phyloP scores from a whole-genome alignment of 2,329 filamentous ascomycete species.

The Chlorencoelia australis region DNA sequence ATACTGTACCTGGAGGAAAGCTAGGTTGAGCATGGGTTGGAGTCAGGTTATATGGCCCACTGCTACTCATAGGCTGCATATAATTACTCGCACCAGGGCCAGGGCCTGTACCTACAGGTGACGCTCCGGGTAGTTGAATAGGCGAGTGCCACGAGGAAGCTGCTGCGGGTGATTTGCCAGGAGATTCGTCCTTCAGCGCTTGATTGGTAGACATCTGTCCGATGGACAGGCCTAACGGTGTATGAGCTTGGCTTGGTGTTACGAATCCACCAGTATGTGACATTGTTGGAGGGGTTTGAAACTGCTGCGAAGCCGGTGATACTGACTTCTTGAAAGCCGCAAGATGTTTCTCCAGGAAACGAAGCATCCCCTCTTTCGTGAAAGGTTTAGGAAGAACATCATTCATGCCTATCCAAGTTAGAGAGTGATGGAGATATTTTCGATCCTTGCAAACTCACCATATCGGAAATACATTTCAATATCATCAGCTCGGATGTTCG shows the following conservation, averaged over 20 bases:
- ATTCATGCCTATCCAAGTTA: slow-evolving; percentile 68
- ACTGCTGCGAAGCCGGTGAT: slow-evolving; percentile 6
- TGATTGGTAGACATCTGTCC: slow-evolving; percentile 20
- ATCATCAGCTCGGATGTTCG: slow-evolving; percentile 92
- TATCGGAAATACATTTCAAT: slow-evolving; percentile 96
- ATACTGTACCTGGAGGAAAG: slow-evolving; percentile 13
- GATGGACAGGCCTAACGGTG: slow-evolving; percentile 23
- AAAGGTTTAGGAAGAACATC: slow-evolving; percentile 96
- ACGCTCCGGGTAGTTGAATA: slow-evolving; percentile 22
- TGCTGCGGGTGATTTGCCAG: slow-evolving; percentile 26
- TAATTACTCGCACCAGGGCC: slow-evolving; percentile 20
- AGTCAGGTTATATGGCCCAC: slow-evolving; percentile 22
- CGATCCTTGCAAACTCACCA: slow-evolving; percentile 48
- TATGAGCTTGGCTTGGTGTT: slow-evolving; percentile 15
- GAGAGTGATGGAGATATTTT: slow-evolving; percentile 11
- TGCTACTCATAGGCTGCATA: slow-evolving; percentile 21
- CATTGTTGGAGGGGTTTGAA: slow-evolving; percentile 15
- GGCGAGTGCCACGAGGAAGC: slow-evolving; percentile 26
- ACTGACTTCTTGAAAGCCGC: slow-evolving; percentile 65
- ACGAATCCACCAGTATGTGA: slow-evolving; percentile 19
- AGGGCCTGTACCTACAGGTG: slow-evolving; percentile 20
- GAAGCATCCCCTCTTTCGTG: slow-evolving; percentile 75
- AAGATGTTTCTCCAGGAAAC: slow-evolving; percentile 81
- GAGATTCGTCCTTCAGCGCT: slow-evolving; percentile 26
- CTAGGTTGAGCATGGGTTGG: slow-evolving; percentile 19